Evolutionary conservation across 805 yeast genomes (phyloP).

Genomic region (Yarrowia sp.): DNA sequence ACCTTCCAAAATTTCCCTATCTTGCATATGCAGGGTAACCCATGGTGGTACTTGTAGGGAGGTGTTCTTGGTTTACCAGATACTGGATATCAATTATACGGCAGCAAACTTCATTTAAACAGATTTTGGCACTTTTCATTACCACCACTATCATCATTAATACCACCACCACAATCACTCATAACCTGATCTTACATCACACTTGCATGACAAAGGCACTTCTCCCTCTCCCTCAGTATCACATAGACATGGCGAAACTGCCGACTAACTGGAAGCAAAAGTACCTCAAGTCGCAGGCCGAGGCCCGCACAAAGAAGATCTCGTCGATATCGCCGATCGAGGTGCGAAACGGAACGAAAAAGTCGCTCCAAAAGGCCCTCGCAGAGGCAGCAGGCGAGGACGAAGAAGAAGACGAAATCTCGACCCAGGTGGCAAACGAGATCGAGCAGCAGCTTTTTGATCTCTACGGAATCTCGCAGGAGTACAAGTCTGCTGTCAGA

Average conservation of each 20-base stretch:
- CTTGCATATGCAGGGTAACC: slow-evolving; percentile 26
- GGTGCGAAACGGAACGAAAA: not conserved
- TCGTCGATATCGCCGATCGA: not conserved
- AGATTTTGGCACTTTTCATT: no score
- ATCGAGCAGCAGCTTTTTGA: not conserved
- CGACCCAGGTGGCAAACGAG: slow-evolving; percentile 13
- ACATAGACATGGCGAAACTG: slow-evolving; percentile 16
- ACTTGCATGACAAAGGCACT: not conserved
- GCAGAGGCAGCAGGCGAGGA: slow-evolving; percentile 6
- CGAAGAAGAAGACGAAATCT: not conserved
- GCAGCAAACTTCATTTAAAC: no score
- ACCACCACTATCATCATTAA: no score
- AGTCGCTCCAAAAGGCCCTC: not conserved
- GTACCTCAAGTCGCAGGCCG: slow-evolving; percentile 20
- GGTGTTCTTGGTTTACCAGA: no score
- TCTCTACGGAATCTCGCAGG: not conserved
- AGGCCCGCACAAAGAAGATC: not conserved
- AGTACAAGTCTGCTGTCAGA: slow-evolving; percentile 18
- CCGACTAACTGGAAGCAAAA: slow-evolving; percentile 27
- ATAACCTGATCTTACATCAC: not conserved
- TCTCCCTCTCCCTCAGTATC: not conserved
- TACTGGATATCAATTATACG: no score
- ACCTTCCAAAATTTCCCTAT: slow-evolving; percentile 21
- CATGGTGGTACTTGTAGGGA: no score
- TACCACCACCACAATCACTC: not conserved